Conservation (phyloP, 129 eudicot genomes). For the Tanacetum coccineum region DNA sequence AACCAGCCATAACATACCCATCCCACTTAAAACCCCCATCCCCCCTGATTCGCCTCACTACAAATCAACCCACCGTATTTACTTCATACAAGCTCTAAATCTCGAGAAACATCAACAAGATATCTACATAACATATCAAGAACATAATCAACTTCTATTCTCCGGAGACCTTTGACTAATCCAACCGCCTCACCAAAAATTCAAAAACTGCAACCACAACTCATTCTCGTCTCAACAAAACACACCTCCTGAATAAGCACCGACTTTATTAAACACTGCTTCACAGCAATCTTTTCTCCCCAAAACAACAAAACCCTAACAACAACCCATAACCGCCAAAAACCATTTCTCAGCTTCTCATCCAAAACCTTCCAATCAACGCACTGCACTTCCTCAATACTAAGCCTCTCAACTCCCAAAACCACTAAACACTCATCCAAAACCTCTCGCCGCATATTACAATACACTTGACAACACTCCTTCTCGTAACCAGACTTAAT, state of each 20-base stretch:
- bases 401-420: slow-evolving; percentile 64
- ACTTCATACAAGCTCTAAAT: slow-evolving; percentile 52
- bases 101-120: slow-evolving; percentile 44
- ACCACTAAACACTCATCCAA: slow-evolving; percentile 75
- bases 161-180: slow-evolving; percentile 69
- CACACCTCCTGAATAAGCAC: slow-evolving; percentile 61
- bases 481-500: slow-evolving; percentile 77
- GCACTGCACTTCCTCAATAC: slow-evolving; percentile 90
- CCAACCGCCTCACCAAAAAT: slow-evolving; percentile 87
- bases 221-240: slow-evolving; percentile 67
- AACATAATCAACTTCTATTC: slow-evolving; percentile 66
- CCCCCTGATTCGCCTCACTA: no score
- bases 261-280: slow-evolving; percentile 53
- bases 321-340: slow-evolving; percentile 53
- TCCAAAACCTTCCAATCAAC: slow-evolving; percentile 74
- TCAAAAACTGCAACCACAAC: slow-evolving; percentile 86
- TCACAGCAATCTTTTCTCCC: slow-evolving; percentile 71
- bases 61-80: slow-evolving; percentile 65
- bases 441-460: slow-evolving; percentile 55
- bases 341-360: slow-evolving; percentile 82
- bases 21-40: slow-evolving; percentile 57
- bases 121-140: slow-evolving; percentile 87
- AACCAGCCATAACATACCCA: slow-evolving; percentile 67
- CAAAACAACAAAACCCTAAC: slow-evolving; percentile 55
- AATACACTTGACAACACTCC: slow-evolving; percentile 82